Evolutionary conservation across 2,329 filamentous ascomycete species (phyloP).

Genomic region (Metarhizium brunneum): DNA sequence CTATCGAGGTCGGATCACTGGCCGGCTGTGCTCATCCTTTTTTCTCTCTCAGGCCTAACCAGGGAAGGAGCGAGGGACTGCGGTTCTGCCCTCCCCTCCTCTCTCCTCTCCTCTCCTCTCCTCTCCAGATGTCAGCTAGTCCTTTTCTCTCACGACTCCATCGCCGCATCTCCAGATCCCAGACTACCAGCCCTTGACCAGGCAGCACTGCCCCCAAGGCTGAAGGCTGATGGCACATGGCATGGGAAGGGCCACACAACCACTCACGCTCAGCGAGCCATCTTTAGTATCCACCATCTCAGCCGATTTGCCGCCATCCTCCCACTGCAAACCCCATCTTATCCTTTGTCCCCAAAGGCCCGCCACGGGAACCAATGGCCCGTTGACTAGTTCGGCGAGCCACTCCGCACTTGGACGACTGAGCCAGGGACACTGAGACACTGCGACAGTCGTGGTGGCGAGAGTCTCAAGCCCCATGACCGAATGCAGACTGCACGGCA

Average conservation of each 20-base stretch:
- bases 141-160: too few species aligned
- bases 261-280: not conserved
- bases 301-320: not conserved
- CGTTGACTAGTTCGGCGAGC: not conserved
- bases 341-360: not conserved
- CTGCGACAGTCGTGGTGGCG: not conserved
- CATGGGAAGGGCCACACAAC: too few species aligned
- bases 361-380: not conserved
- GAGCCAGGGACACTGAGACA: not conserved
- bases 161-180: too few species aligned
- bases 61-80: not conserved
- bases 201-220: not conserved
- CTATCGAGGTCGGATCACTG: too few species aligned
- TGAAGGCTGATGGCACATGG: not conserved
- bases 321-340: not conserved
- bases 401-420: not conserved
- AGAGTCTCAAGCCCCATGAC: too few species aligned
- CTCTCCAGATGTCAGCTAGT: too few species aligned
- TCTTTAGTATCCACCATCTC: not conserved
- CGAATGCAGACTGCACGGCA: not conserved
- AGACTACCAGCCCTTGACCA: not conserved
- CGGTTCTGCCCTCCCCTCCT: not conserved
- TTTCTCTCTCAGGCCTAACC: not conserved
- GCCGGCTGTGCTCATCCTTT: too few species aligned
- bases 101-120: not conserved